Evolutionary conservation across 768 basidiomycete genomes (phyloP).

Genomic region (Mycena capillaripes): DNA sequence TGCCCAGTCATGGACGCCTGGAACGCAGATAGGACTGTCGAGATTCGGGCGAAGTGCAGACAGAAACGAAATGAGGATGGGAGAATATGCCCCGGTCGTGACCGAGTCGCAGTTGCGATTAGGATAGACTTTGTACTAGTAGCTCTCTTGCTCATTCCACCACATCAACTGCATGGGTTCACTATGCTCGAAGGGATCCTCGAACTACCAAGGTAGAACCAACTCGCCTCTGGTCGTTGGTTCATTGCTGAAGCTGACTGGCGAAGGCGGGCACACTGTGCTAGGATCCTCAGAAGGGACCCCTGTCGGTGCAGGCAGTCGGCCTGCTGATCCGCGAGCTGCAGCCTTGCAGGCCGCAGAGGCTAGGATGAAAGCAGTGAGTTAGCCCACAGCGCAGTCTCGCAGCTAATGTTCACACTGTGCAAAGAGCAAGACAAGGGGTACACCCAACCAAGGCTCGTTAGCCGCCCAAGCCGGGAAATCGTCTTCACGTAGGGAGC

Average conservation of each 20-base stretch:
- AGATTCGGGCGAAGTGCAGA: constrained; percentile 62
- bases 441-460: constrained; percentile 63
- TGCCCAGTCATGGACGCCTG: constrained; percentile 68
- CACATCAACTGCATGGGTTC: constrained; percentile 61
- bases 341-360: constrained; percentile 77
- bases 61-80: constrained; percentile 49
- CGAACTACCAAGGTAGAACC: constrained; percentile 25
- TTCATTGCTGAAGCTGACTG: neutral
- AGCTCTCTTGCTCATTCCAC: constrained; percentile 12
- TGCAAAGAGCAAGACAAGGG: constrained; percentile 30
- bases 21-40: constrained; percentile 59
- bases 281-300: constrained; percentile 54
- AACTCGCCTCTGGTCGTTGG: neutral
- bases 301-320: constrained; percentile 44
- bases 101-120: constrained; percentile 41
- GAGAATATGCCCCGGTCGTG: constrained; percentile 61
- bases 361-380: constrained; percentile 68
- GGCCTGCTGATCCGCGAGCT: constrained; percentile 59
- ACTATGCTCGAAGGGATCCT: constrained; percentile 62
- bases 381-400: constrained; percentile 42
- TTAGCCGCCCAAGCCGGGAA: constrained; percentile 58
- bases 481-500: constrained; percentile 51
- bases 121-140: constrained; percentile 34
- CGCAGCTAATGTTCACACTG: constrained; percentile 12
- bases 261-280: constrained; percentile 60